phyloP scores from a whole-genome alignment of 306 rosid species.

The Medicago ruthenica region DNA sequence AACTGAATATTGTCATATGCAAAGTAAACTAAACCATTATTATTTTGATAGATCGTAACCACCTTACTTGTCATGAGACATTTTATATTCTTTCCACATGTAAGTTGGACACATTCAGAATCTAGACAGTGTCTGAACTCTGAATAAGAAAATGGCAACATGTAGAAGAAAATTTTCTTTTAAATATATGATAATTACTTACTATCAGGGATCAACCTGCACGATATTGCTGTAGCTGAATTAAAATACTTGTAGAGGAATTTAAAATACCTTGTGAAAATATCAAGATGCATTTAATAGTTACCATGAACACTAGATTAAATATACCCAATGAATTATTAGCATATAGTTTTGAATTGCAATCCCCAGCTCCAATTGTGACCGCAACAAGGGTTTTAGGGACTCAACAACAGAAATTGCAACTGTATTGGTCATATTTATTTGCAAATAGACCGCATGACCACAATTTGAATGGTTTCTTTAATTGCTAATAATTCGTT shows the following conservation, averaged over 20 bases:
- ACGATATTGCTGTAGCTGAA: background rate
- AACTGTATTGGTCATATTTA: background rate
- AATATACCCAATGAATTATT: background rate
- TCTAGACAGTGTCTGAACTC: background rate
- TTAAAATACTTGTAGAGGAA: background rate
- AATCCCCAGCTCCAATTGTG: background rate
- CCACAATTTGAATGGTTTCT: background rate
- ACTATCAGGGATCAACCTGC: constrained; percentile 1
- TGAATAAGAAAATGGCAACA: background rate
- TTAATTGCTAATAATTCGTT: background rate
- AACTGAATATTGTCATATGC: background rate
- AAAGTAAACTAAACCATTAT: background rate
- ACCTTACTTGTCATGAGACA: background rate
- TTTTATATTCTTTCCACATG: background rate
- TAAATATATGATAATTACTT: background rate
- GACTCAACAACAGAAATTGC: background rate
- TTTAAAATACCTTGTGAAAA: constrained; percentile 11
- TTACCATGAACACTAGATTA: constrained; percentile 1
- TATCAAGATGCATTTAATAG: constrained; percentile 11
- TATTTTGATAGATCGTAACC: background rate
- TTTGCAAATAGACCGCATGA: background rate
- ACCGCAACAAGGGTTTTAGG: background rate
- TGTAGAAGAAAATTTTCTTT: background rate
- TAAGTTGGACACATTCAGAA: background rate
- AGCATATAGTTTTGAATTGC: background rate